A percentile compares a stretch with the other conserved stretches of the same genome.
These are phyloP conservation scores for Cladophialophora exuberans DNA, from an alignment of 2,329 filamentous ascomycete species.

Conservation along the genomic window DNA sequence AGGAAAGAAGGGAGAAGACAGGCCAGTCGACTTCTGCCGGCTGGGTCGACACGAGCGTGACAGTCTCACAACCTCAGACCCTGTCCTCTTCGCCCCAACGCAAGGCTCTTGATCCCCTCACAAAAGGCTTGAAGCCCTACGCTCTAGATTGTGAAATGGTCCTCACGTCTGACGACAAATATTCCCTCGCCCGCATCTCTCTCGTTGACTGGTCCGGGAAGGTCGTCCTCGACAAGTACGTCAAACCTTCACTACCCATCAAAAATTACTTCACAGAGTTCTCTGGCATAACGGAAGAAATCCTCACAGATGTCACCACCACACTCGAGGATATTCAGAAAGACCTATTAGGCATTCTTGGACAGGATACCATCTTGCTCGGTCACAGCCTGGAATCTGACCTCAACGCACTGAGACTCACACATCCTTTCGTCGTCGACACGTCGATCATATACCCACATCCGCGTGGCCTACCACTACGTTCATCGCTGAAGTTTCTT, in stretches of 20 bases:
- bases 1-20: conserved; percentile 55
- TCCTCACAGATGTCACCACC: conserved; percentile 81
- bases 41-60: conserved; percentile 81
- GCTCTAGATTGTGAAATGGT: conserved; percentile 98
- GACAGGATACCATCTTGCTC: conserved; percentile 48
- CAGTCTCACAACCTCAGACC: conserved; percentile 54
- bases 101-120: conserved; percentile 52
- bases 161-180: conserved; percentile 76
- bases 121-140: conserved; percentile 76
- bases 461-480: conserved; percentile 83
- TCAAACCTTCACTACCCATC: conserved; percentile 87
- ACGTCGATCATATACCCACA: conserved; percentile 90
- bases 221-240: conserved; percentile 83
- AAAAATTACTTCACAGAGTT: conserved; percentile 88
- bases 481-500: conserved; percentile 88
- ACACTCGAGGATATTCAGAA: conserved; percentile 81
- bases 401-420: conserved; percentile 79
- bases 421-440: conserved; percentile 92
- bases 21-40: conserved; percentile 59
- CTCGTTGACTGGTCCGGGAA: conserved; percentile 81
- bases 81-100: not conserved
- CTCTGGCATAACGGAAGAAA: conserved; percentile 88
- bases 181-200: conserved; percentile 86
- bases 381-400: conserved; percentile 55
- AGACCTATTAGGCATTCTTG: conserved; percentile 71